Percentiles rank a stretch among this genome's conserved stretches.
Conservation (phyloP, 169 alveolate species). For the Cryptosporidium meleagridis region DNA sequence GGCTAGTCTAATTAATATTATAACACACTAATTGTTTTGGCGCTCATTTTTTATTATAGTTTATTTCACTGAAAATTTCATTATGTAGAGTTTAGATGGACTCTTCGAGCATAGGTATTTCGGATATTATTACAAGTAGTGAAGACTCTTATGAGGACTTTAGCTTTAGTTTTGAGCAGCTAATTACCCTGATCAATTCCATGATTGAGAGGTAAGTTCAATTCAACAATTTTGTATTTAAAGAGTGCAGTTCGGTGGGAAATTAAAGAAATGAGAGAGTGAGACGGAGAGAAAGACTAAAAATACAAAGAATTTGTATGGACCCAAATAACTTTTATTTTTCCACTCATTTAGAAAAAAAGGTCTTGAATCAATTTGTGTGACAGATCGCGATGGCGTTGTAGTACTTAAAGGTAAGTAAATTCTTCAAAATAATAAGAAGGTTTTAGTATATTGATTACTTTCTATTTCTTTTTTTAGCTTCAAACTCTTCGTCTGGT, state of each 20-base stretch:
- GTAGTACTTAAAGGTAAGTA: constrained; percentile 50
- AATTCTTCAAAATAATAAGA: too few species aligned
- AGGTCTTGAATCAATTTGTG: constrained; percentile 26
- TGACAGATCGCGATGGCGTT: constrained; percentile 58
- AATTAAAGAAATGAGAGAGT: background rate
- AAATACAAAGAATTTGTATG: background rate
- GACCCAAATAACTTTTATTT: background rate
- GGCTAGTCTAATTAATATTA: constrained; percentile 4
- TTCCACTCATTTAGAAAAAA: background rate
- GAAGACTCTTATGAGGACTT: background rate
- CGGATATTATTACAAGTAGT: background rate
- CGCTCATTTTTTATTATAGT: background rate
- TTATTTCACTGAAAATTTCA: background rate
- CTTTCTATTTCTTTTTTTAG: background rate
- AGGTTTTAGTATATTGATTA: background rate
- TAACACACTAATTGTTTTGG: background rate
- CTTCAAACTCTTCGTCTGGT: background rate
- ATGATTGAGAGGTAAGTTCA: constrained; percentile 24
- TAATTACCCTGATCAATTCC: background rate
- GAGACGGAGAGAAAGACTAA: background rate
- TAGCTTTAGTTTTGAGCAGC: constrained; percentile 2
- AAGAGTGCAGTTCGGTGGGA: too few species aligned
- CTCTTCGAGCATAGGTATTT: background rate
- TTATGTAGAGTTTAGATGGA: background rate
- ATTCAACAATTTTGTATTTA: background rate